phyloP scores from a whole-genome alignment of 2,329 filamentous ascomycete species.

The Alternaria gansuensis region DNA sequence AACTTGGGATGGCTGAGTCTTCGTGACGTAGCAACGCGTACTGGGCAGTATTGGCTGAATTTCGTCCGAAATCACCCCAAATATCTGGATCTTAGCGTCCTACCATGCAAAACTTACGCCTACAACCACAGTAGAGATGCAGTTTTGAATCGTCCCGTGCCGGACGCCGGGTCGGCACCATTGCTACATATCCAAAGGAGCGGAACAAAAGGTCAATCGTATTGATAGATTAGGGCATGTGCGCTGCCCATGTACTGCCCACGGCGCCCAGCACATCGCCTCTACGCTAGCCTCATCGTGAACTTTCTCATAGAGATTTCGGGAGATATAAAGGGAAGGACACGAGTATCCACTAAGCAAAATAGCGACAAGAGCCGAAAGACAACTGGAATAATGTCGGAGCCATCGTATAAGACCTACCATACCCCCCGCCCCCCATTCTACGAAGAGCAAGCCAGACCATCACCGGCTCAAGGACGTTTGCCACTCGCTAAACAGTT shows the following conservation, averaged over 20 bases:
- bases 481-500: neutral
- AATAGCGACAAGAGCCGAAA: neutral
- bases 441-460: neutral
- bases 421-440: neutral
- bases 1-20: no score
- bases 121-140: neutral
- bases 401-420: slow-evolving; percentile 8
- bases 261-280: neutral
- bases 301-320: slow-evolving; percentile 10
- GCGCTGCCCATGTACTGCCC: neutral
- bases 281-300: slow-evolving; percentile 10
- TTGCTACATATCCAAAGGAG: slow-evolving; percentile 1
- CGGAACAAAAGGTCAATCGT: slow-evolving; percentile 18
- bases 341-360: neutral
- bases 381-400: neutral
- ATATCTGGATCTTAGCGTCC: no score
- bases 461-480: neutral
- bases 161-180: slow-evolving; percentile 2
- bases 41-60: no score
- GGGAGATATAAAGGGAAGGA: neutral
- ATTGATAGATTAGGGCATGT: slow-evolving; percentile 13
- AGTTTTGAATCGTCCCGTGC: slow-evolving; percentile 9
- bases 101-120: no score
- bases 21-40: no score
- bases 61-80: no score